Evolutionary conservation across 2,329 filamentous ascomycete genomes (phyloP).

Genomic region (Grosmannia clavigera): DNA sequence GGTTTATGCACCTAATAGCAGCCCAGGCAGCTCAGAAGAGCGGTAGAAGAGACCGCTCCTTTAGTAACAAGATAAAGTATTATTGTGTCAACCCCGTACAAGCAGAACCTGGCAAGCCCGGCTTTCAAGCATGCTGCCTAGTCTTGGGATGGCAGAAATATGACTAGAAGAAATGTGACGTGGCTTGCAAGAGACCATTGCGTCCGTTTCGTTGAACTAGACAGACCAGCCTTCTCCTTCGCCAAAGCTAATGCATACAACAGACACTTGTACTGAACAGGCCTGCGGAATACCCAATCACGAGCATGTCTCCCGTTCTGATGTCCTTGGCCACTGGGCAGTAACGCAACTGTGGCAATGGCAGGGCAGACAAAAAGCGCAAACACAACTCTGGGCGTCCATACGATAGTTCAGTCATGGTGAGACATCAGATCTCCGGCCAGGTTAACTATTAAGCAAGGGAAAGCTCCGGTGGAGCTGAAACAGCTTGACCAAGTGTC

Average conservation of each 20-base stretch:
- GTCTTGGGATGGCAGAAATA: background rate
- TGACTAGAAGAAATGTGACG: background rate
- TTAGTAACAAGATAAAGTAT: no score
- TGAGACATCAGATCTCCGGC: background rate
- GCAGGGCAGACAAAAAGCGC: background rate
- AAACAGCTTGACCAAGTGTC: background rate
- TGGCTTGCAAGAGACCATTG: background rate
- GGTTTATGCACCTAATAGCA: background rate
- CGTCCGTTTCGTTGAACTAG: background rate
- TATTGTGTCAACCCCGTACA: no score
- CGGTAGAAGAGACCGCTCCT: background rate
- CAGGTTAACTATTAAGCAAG: no score
- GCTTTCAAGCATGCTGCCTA: background rate
- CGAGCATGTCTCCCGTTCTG: background rate
- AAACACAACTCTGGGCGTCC: background rate
- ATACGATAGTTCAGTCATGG: background rate
- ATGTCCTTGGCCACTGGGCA: background rate
- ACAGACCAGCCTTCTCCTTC: no score
- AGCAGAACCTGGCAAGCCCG: background rate
- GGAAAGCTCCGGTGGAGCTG: background rate
- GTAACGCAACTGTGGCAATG: background rate
- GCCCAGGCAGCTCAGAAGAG: background rate
- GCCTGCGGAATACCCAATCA: background rate
- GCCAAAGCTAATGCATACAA: no score
- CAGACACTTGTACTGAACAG: background rate